Percentiles rank a stretch among this genome's conserved stretches.
These are phyloP conservation scores for Zostera marina DNA, from an alignment of 116 monocot species.

Conservation along the genomic window DNA sequence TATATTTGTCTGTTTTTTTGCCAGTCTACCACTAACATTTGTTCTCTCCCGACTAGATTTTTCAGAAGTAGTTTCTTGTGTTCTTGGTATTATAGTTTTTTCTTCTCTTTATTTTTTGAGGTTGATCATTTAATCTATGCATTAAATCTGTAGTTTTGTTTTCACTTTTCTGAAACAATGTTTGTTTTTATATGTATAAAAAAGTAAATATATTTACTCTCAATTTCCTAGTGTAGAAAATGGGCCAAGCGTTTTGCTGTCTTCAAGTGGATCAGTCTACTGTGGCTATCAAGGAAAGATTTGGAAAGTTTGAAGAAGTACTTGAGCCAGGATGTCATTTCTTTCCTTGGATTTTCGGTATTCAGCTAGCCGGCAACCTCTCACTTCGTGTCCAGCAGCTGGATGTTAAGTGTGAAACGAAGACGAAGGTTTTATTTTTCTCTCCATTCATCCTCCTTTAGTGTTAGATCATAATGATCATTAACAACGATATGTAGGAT, in stretches of 20 bases:
- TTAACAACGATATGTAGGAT: not conserved
- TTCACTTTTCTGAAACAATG: too few relatives aligned
- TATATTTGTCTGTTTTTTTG: too few relatives aligned
- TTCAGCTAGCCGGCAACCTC: slow-evolving; percentile 47
- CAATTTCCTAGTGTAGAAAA: slow-evolving; percentile 4
- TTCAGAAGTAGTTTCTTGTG: too few relatives aligned
- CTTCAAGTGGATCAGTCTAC: slow-evolving; percentile 67
- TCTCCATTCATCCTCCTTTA: not conserved
- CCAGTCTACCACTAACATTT: too few relatives aligned
- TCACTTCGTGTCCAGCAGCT: slow-evolving; percentile 69
- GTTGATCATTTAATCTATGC: too few relatives aligned
- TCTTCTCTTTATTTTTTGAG: too few relatives aligned
- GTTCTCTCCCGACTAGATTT: too few relatives aligned
- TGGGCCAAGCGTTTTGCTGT: slow-evolving; percentile 60
- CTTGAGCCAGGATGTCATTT: slow-evolving; percentile 70
- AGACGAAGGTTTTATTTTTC: slow-evolving; percentile 49
- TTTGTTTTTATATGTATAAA: too few relatives aligned
- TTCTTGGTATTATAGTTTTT: too few relatives aligned
- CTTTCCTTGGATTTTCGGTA: slow-evolving; percentile 59
- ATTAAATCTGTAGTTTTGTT: too few relatives aligned
- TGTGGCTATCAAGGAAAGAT: slow-evolving; percentile 64
- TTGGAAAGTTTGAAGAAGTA: slow-evolving; percentile 57
- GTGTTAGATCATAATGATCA: not conserved
- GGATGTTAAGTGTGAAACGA: slow-evolving; percentile 84
- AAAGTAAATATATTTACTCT: too few relatives aligned